Conservation (phyloP, 805 yeast genomes). For the Spathaspora gorwiae region DNA sequence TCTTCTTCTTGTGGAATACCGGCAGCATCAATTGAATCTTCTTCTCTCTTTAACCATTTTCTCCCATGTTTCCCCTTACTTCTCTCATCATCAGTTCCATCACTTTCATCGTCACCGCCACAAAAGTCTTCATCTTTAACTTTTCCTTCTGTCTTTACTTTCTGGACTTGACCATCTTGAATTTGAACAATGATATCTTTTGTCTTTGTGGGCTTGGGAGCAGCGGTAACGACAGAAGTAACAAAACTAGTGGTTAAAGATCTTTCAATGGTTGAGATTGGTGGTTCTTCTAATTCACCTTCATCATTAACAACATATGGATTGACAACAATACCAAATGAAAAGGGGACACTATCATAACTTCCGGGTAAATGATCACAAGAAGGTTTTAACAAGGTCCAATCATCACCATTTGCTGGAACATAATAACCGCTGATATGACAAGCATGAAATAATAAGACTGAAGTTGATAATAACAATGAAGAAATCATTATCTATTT, state of each 20-base stretch:
- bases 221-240: constrained; percentile 14
- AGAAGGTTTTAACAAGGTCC: constrained; percentile 29
- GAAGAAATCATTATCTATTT: neutral
- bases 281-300: constrained; percentile 19
- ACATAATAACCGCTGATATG: constrained; percentile 9
- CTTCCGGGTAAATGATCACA: constrained; percentile 13
- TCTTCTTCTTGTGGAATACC: constrained; percentile 1
- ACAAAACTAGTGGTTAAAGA: constrained; percentile 10
- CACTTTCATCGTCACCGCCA: neutral
- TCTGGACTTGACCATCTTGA: constrained; percentile 28
- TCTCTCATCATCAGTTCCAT: constrained; percentile 1
- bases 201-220: constrained; percentile 20
- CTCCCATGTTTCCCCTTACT: constrained; percentile 1
- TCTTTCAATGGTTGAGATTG: constrained; percentile 8
- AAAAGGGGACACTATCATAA: constrained; percentile 24
- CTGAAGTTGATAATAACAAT: neutral
- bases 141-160: constrained; percentile 3
- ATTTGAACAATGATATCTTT: constrained; percentile 20
- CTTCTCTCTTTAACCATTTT: neutral
- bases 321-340: constrained; percentile 33
- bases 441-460: neutral
- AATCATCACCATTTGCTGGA: constrained; percentile 31
- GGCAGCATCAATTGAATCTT: neutral
- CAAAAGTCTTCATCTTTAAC: neutral
- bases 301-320: constrained; percentile 17